Percentiles rank a stretch among this genome's conserved stretches.
phyloP scores from a whole-genome alignment of 495 filamentous ascomycete species.

The Rhizodiscina lignyota region DNA sequence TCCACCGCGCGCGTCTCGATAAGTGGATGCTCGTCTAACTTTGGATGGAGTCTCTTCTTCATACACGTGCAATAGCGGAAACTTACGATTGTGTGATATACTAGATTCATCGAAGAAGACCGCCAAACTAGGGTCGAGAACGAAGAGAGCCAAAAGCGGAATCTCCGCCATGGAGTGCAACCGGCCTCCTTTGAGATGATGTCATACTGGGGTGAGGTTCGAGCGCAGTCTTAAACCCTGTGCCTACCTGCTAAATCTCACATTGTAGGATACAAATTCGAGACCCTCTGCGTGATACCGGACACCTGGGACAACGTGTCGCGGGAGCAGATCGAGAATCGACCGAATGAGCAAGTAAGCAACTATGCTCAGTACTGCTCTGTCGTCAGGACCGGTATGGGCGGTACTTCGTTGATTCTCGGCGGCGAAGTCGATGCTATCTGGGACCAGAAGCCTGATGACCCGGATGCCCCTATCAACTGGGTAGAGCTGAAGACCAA shows the following conservation, averaged over 20 bases:
- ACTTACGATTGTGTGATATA: too few relatives aligned
- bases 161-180: conserved; percentile 27
- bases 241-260: too few relatives aligned
- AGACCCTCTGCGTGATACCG: conserved; percentile 62
- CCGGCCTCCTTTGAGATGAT: conserved; percentile 44
- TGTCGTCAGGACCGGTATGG: conserved; percentile 73
- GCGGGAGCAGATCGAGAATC: conserved; percentile 59
- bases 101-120: conserved; percentile 88
- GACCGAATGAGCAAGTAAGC: conserved; percentile 53
- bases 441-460: conserved; percentile 56
- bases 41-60: too few relatives aligned
- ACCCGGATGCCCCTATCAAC: conserved; percentile 49
- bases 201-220: conserved; percentile 43
- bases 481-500: conserved; percentile 94
- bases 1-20: too few relatives aligned
- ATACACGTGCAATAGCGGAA: too few relatives aligned
- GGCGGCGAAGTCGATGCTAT: conserved; percentile 95
- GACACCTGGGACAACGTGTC: conserved; percentile 51
- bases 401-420: conserved; percentile 47
- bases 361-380: conserved; percentile 92
- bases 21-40: too few relatives aligned
- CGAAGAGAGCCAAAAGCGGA: conserved; percentile 31
- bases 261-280: conserved; percentile 83
- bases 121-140: conserved; percentile 45
- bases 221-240: neutral